Evolutionary conservation across 305 asterid genomes (phyloP).

Genomic region (Solanum aculeatissimum): DNA sequence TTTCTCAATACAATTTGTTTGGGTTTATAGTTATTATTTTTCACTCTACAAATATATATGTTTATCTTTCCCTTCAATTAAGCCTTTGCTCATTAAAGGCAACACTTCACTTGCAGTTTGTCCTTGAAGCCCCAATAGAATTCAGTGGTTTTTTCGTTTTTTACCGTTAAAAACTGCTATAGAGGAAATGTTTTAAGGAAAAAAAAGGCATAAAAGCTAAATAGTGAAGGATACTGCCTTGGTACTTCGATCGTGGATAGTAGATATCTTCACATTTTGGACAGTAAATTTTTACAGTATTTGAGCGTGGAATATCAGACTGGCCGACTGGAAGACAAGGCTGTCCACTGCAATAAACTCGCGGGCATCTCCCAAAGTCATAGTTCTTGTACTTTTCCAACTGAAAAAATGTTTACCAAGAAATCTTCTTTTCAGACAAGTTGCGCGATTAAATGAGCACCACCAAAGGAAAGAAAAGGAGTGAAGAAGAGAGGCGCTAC

Average conservation of each 20-base stretch:
- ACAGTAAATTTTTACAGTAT: conserved; percentile 59
- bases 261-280: conserved; percentile 66
- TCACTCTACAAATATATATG: not conserved
- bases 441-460: not conserved
- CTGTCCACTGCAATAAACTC: conserved; percentile 69
- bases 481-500: not conserved
- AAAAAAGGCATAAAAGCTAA: not conserved
- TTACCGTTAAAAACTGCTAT: not conserved
- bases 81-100: not conserved
- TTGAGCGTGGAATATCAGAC: conserved; percentile 60
- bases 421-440: not conserved
- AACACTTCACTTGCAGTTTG: not conserved
- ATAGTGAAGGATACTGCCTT: conserved; percentile 61
- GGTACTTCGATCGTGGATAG: conserved; percentile 70
- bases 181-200: not conserved
- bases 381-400: conserved; percentile 75
- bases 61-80: not conserved
- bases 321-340: conserved; percentile 71
- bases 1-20: not conserved
- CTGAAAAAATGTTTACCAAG: conserved; percentile 30
- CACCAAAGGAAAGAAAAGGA: not conserved
- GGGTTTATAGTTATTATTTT: not conserved
- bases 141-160: not conserved
- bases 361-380: conserved; percentile 66
- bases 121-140: not conserved